These are phyloP conservation scores for Neoboletus subvelutipes DNA, from an alignment of 768 basidiomycete species.

Conservation along the genomic window DNA sequence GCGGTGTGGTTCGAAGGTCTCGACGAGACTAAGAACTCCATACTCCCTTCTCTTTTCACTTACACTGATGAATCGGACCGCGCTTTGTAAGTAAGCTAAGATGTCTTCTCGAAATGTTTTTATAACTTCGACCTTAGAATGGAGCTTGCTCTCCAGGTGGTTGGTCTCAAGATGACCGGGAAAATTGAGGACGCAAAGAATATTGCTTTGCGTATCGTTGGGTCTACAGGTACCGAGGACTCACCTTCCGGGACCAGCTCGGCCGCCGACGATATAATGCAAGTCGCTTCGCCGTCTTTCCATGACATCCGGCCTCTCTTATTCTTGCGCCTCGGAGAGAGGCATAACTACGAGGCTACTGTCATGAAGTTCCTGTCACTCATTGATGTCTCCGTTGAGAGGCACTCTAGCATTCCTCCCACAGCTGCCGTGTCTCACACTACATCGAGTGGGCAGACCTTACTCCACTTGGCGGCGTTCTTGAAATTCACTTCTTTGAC, in stretches of 20 bases:
- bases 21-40: constrained; percentile 54
- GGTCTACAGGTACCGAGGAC: constrained; percentile 58
- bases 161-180: constrained; percentile 95
- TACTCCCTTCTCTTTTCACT: constrained; percentile 69
- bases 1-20: constrained; percentile 86
- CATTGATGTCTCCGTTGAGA: constrained; percentile 62
- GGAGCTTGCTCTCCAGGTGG: constrained; percentile 93
- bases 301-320: constrained; percentile 59
- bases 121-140: constrained; percentile 52
- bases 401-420: constrained; percentile 40
- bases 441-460: constrained; percentile 74
- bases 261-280: constrained; percentile 49
- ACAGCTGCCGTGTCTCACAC: constrained; percentile 65
- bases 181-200: constrained; percentile 92
- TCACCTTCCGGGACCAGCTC: constrained; percentile 36
- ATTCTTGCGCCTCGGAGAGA: constrained; percentile 52
- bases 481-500: constrained; percentile 73
- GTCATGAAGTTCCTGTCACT: constrained; percentile 81
- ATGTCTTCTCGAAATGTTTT: constrained; percentile 5
- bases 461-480: constrained; percentile 85
- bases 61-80: constrained; percentile 91
- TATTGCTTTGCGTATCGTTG: constrained; percentile 90
- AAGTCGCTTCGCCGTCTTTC: constrained; percentile 44
- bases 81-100: constrained; percentile 61
- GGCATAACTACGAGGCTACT: constrained; percentile 67